A percentile compares a stretch with the other conserved stretches of the same genome.
phyloP scores from a whole-genome alignment of 148 eudicot genomes.

The Dysphania ambrosioides region DNA sequence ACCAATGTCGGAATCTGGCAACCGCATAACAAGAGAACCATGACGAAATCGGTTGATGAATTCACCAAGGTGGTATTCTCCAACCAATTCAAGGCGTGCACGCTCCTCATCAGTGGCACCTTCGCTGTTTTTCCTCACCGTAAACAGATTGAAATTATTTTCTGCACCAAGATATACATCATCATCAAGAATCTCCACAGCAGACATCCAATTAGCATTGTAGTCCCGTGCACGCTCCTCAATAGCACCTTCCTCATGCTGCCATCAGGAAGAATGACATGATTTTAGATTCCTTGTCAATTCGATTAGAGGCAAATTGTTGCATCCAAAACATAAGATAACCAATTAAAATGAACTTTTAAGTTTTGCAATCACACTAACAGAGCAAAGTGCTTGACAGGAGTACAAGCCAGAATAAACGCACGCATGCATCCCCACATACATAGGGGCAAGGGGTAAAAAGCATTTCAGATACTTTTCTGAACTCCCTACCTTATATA shows the following conservation, averaged over 20 bases:
- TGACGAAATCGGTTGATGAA: conserved; percentile 85
- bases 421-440: background rate
- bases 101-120: conserved; percentile 97
- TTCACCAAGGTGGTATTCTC: conserved; percentile 98
- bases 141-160: conserved; percentile 82
- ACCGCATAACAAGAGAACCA: conserved; percentile 94
- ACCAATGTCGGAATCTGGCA: conserved; percentile 81
- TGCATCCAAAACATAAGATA: background rate
- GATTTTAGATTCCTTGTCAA: background rate
- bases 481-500: conserved; percentile 61
- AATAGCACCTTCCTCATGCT: conserved; percentile 99
- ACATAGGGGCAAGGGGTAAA: background rate
- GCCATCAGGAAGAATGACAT: conserved; percentile 19
- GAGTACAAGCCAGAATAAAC: conserved; percentile 7
- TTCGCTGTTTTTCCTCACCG: conserved; percentile 88
- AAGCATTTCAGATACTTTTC: background rate
- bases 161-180: conserved; percentile 86
- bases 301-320: background rate
- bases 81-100: conserved; percentile 95
- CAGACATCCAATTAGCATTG: conserved; percentile 99
- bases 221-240: conserved; percentile 99
- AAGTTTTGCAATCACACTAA: background rate
- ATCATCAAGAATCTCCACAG: conserved; percentile 91
- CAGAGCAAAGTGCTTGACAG: background rate
- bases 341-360: background rate